Conservation (phyloP, 345 rosid genomes). For the Populus davidiana region DNA sequence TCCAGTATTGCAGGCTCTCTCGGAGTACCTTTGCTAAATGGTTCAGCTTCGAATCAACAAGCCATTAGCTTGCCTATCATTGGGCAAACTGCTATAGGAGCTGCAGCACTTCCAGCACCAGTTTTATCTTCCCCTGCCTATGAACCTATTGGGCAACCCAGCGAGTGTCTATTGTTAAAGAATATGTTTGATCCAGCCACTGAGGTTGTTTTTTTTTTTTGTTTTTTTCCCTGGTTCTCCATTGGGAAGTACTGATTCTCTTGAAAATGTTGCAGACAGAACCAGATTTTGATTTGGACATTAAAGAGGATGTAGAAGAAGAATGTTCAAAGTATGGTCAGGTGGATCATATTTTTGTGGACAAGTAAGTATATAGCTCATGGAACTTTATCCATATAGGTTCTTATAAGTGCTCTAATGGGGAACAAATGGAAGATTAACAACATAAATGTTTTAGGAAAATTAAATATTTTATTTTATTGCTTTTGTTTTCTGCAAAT, state of each 20-base stretch:
- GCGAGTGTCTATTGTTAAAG: conserved; percentile 80
- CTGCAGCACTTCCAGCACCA: conserved; percentile 50
- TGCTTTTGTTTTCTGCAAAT: neutral
- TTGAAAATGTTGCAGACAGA: conserved; percentile 55
- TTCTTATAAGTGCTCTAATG: neutral
- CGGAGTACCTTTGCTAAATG: conserved; percentile 67
- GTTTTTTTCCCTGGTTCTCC: neutral
- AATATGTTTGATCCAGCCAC: conserved; percentile 91
- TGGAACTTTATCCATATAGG: neutral
- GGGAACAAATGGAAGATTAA: neutral
- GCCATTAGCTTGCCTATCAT: conserved; percentile 46
- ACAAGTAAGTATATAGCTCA: conserved; percentile 53
- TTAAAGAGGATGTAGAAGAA: conserved; percentile 70
- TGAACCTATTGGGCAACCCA: conserved; percentile 74
- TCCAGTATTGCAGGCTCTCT: conserved; percentile 63
- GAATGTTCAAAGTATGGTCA: conserved; percentile 83
- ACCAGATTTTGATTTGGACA: conserved; percentile 73
- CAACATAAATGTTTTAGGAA: neutral
- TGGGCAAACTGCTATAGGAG: conserved; percentile 48
- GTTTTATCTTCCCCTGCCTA: conserved; percentile 45
- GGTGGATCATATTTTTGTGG: conserved; percentile 77
- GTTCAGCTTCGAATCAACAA: conserved; percentile 49
- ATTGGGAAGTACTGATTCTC: conserved; percentile 7
- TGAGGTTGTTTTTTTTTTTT: conserved; percentile 51
- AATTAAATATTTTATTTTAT: neutral